Evolutionary conservation across 2,329 filamentous ascomycete species (phyloP).

Genomic region (Leptographium galeiforme): DNA sequence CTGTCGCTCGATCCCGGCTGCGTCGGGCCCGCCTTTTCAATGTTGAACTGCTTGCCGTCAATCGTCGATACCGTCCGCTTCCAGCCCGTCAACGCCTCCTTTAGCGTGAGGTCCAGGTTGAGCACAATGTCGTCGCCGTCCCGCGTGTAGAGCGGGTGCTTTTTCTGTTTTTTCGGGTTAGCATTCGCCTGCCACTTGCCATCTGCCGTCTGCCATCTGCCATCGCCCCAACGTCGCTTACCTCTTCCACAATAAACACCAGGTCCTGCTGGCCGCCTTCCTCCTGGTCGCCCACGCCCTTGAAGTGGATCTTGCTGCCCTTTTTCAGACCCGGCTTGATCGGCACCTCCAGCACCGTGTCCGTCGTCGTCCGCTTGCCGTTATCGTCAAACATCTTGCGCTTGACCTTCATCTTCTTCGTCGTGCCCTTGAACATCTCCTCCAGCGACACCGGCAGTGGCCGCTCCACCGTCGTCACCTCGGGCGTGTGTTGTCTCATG

Average conservation of each 20-base stretch:
- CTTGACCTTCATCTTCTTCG: slow-evolving; percentile 98
- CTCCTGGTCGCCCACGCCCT: slow-evolving; percentile 93
- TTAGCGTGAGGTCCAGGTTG: slow-evolving; percentile 69
- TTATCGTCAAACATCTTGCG: slow-evolving; percentile 82
- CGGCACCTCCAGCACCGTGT: slow-evolving; percentile 84
- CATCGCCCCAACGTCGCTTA: slow-evolving; percentile 29
- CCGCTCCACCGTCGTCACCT: slow-evolving; percentile 83
- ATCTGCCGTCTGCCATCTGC: too few relatives aligned
- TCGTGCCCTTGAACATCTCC: slow-evolving; percentile 73
- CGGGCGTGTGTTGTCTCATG: slow-evolving; percentile 50
- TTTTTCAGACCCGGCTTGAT: slow-evolving; percentile 95
- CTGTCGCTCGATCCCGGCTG: slow-evolving; percentile 68
- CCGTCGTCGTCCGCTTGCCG: slow-evolving; percentile 74
- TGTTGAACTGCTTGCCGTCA: slow-evolving; percentile 70
- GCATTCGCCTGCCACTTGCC: background rate
- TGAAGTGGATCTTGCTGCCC: slow-evolving; percentile 96
- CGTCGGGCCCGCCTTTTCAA: slow-evolving; percentile 74
- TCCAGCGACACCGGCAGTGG: slow-evolving; percentile 70
- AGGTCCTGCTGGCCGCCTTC: slow-evolving; percentile 92
- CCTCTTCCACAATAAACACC: slow-evolving; percentile 90
- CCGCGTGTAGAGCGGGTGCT: slow-evolving; percentile 70
- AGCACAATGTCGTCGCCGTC: slow-evolving; percentile 79
- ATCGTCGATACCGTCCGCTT: slow-evolving; percentile 83
- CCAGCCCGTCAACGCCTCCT: slow-evolving; percentile 93
- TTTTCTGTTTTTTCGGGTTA: slow-evolving; percentile 48